Conservation (phyloP, 1,139 yeast species). For the Yamadazyma conglobata region DNA sequence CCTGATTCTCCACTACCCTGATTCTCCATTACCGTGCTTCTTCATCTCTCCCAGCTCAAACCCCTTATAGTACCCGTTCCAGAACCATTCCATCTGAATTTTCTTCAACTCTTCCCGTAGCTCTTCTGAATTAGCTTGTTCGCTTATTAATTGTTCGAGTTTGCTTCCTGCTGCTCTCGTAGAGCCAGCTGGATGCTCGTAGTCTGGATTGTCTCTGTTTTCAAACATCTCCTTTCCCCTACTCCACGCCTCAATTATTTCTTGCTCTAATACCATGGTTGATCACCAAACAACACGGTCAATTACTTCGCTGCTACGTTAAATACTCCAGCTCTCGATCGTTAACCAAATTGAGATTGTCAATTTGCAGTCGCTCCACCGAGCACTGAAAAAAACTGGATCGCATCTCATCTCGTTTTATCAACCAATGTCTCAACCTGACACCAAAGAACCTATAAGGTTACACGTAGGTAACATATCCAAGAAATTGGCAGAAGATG, state of each 20-base stretch:
- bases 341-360: too few species aligned
- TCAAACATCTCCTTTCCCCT: slow-evolving; percentile 8
- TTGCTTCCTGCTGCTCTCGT: slow-evolving; percentile 2
- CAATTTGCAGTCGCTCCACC: background rate
- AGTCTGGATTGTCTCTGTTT: slow-evolving; percentile 2
- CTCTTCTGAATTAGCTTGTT: slow-evolving; percentile 13
- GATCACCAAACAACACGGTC: too few species aligned
- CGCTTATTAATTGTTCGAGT: slow-evolving; percentile 15
- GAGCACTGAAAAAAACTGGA: slow-evolving; percentile 2
- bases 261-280: slow-evolving; percentile 9
- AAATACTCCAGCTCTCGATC: too few species aligned
- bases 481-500: slow-evolving; percentile 42
- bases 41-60: slow-evolving; percentile 2
- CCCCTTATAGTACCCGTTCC: slow-evolving; percentile 33
- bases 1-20: too few species aligned
- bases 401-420: slow-evolving; percentile 7
- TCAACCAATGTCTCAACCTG: slow-evolving; percentile 6
- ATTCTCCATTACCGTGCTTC: too few species aligned
- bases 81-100: slow-evolving; percentile 28
- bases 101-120: slow-evolving; percentile 24
- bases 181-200: background rate
- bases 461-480: slow-evolving; percentile 74
- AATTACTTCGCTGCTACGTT: too few species aligned
- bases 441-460: slow-evolving; percentile 24
- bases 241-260: slow-evolving; percentile 7